Evolutionary conservation across 2,329 filamentous ascomycete species (phyloP).

Genomic region (Fusarium staphyleae): DNA sequence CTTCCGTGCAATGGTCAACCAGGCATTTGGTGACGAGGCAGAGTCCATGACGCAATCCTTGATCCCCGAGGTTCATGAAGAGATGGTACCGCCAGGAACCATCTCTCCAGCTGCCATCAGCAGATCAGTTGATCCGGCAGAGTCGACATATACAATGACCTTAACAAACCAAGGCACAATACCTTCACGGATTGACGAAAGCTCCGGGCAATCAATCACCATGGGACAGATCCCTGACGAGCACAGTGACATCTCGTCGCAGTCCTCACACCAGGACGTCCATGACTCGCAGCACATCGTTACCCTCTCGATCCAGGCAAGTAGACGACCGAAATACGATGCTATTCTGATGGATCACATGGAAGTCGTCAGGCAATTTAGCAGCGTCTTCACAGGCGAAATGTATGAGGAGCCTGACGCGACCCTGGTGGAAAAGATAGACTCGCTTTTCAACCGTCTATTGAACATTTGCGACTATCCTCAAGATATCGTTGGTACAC

Average conservation of each 20-base stretch:
- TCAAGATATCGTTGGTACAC: constrained; percentile 57
- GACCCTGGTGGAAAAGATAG: constrained; percentile 54
- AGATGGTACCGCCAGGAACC: constrained; percentile 41
- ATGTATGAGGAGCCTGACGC: constrained; percentile 49
- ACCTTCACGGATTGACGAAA: constrained; percentile 28
- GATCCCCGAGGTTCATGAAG: constrained; percentile 28
- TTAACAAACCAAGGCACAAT: constrained; percentile 28
- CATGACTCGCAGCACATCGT: constrained; percentile 54
- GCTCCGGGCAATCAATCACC: constrained; percentile 37
- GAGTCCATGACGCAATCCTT: constrained; percentile 28
- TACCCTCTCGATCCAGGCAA: constrained; percentile 64
- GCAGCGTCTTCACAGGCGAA: constrained; percentile 51
- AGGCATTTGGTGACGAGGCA: constrained; percentile 28
- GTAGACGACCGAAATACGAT: constrained; percentile 59
- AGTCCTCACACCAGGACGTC: constrained; percentile 19
- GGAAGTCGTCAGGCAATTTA: constrained; percentile 55
- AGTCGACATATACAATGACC: constrained; percentile 29
- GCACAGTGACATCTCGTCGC: constrained; percentile 31
- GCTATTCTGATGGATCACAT: constrained; percentile 55
- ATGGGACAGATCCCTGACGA: constrained; percentile 40
- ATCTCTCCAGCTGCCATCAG: constrained; percentile 51
- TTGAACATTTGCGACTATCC: constrained; percentile 65
- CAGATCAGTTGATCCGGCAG: constrained; percentile 39
- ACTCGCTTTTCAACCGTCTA: constrained; percentile 59
- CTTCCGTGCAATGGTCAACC: constrained; percentile 32